Conservation (phyloP, 2,329 filamentous ascomycete genomes). For the Talaromyces sp. region DNA sequence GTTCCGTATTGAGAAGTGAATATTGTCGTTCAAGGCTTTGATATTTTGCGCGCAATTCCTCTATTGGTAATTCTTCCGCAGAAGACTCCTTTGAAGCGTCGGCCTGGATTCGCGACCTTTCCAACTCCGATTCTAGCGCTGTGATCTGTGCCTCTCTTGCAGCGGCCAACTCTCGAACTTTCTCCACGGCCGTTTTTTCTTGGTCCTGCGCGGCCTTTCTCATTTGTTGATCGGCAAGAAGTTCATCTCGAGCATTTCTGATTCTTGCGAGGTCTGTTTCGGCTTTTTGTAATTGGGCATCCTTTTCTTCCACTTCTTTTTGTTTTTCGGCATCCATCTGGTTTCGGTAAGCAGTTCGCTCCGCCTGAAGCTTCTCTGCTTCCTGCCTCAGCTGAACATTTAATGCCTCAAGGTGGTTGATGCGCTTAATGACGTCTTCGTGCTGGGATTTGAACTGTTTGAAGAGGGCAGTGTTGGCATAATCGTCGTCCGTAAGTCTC, state of each 20-base stretch:
- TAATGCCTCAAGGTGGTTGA: slow-evolving; percentile 85
- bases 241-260: slow-evolving; percentile 76
- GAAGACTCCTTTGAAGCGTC: slow-evolving; percentile 41
- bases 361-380: slow-evolving; percentile 76
- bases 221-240: slow-evolving; percentile 74
- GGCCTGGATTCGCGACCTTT: slow-evolving; percentile 59
- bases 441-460: slow-evolving; percentile 86
- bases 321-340: slow-evolving; percentile 79
- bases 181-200: slow-evolving; percentile 63
- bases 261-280: slow-evolving; percentile 85
- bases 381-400: slow-evolving; percentile 83
- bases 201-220: slow-evolving; percentile 76
- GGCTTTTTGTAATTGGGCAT: slow-evolving; percentile 72
- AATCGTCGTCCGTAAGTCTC: slow-evolving; percentile 83
- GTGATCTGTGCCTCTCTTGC: slow-evolving; percentile 76
- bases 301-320: slow-evolving; percentile 67
- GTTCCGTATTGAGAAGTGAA: slow-evolving; percentile 76
- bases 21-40: slow-evolving; percentile 74
- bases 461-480: slow-evolving; percentile 86
- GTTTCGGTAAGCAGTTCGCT: slow-evolving; percentile 75
- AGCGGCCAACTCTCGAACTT: slow-evolving; percentile 73
- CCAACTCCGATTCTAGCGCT: slow-evolving; percentile 76
- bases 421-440: slow-evolving; percentile 85
- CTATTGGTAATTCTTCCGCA: slow-evolving; percentile 52
- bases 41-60: slow-evolving; percentile 71